Percentiles rank a stretch among this genome's conserved stretches.
Conservation (phyloP, 495 filamentous ascomycete species). For the Penicillium coffeae region DNA sequence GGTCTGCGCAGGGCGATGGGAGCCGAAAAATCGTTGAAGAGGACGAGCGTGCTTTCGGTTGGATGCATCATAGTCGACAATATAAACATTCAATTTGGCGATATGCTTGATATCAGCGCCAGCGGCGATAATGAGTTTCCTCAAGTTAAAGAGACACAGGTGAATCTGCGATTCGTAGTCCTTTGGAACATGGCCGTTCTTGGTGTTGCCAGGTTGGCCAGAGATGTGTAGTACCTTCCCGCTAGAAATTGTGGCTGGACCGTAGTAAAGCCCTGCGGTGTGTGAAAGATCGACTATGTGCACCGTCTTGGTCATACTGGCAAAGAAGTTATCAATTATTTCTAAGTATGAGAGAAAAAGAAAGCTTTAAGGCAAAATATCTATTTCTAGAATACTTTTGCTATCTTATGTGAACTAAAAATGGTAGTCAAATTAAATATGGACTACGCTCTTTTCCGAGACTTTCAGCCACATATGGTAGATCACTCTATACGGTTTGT, state of each 20-base stretch:
- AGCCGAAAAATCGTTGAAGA: constrained; percentile 23
- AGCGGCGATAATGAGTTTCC: constrained; percentile 9
- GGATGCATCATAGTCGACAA: constrained; percentile 29
- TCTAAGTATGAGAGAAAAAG: no score
- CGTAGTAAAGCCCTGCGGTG: constrained; percentile 3
- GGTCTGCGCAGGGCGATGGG: constrained; percentile 29
- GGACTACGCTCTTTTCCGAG: no score
- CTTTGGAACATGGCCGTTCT: constrained; percentile 17
- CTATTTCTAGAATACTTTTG: no score
- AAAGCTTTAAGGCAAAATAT: no score
- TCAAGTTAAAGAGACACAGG: constrained; percentile 28
- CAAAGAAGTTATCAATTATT: no score
- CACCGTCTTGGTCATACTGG: no score
- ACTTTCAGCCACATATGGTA: no score
- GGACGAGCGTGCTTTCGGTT: constrained; percentile 18
- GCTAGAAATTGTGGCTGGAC: neutral
- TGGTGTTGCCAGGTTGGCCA: constrained; percentile 23
- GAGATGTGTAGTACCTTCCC: constrained; percentile 12
- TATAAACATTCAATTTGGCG: constrained; percentile 29
- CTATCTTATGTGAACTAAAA: no score
- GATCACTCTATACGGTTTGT: no score
- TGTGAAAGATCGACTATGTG: constrained; percentile 2
- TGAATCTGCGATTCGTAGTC: constrained; percentile 30
- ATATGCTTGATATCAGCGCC: constrained; percentile 21
- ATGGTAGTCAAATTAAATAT: no score